Conservation (phyloP, 2,329 filamentous ascomycete species). For the Huntiella bhutanensis region DNA sequence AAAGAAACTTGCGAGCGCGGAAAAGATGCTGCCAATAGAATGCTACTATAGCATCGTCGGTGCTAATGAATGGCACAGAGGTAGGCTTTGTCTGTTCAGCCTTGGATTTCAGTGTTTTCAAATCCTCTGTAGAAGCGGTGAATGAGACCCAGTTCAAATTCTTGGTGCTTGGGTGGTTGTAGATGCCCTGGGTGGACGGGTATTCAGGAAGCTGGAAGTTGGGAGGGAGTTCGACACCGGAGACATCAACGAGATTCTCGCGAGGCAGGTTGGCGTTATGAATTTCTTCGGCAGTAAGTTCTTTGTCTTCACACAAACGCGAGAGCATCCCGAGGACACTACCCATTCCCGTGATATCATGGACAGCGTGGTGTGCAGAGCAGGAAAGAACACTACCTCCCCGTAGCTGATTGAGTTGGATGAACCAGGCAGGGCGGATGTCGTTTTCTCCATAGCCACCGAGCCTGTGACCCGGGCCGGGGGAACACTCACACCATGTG, state of each 20-base stretch:
- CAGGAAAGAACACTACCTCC: neutral
- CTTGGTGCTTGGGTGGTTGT: no score
- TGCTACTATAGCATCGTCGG: conserved; percentile 1
- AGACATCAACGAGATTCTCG: neutral
- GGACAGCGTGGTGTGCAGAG: neutral
- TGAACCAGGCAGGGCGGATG: neutral
- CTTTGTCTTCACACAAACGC: neutral
- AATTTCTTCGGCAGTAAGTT: neutral
- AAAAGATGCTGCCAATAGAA: neutral
- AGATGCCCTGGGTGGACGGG: no score
- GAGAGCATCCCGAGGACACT: neutral
- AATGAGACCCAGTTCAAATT: no score
- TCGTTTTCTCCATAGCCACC: neutral
- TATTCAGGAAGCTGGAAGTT: neutral
- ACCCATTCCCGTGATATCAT: neutral
- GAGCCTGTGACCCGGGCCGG: neutral
- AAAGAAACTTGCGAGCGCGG: neutral
- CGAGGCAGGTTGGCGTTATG: neutral
- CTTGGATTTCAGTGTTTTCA: neutral
- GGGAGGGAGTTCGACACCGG: neutral
- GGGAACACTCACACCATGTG: neutral
- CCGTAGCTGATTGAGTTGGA: neutral
- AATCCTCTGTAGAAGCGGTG: no score
- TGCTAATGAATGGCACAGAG: neutral
- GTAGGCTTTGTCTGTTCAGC: neutral